A percentile compares a stretch with the other conserved stretches of the same genome.
Evolutionary conservation across 2,329 filamentous ascomycete species (phyloP).

Genomic region (Neocucurbitaria cava): DNA sequence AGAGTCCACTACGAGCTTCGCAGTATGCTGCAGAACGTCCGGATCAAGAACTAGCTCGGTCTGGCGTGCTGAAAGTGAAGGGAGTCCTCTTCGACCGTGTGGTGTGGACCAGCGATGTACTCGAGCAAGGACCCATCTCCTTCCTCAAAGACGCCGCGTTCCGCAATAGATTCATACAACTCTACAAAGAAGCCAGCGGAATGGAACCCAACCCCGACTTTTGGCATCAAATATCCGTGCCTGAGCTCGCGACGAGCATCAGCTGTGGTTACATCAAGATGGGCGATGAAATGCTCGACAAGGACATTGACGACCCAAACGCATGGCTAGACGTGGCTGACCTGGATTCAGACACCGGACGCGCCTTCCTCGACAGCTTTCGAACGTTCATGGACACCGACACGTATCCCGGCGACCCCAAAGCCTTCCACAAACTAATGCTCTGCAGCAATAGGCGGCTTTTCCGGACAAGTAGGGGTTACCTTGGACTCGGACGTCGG

Average conservation of each 20-base stretch:
- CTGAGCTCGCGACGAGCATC: background rate
- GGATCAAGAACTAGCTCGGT: background rate
- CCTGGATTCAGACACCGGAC: background rate
- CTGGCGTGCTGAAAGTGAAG: background rate
- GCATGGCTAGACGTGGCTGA: background rate
- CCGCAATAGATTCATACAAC: background rate
- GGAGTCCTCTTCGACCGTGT: background rate
- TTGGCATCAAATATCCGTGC: background rate
- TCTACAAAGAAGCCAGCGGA: background rate
- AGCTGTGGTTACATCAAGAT: background rate
- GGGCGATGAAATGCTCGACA: background rate
- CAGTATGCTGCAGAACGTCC: background rate
- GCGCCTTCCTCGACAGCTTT: background rate
- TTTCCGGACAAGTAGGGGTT: conserved; percentile 1
- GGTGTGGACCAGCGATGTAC: background rate
- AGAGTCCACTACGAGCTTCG: background rate
- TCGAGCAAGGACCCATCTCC: background rate
- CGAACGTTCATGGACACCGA: background rate
- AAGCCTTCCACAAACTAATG: background rate
- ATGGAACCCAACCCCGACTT: background rate
- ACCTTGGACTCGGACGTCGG: background rate
- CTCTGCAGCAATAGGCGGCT: background rate
- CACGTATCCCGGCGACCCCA: background rate
- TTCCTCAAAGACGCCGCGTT: background rate
- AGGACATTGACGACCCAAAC: background rate